Evolutionary conservation across 1,284 basidiomycete genomes (phyloP).

Genomic region (Neolentinus lepideus): DNA sequence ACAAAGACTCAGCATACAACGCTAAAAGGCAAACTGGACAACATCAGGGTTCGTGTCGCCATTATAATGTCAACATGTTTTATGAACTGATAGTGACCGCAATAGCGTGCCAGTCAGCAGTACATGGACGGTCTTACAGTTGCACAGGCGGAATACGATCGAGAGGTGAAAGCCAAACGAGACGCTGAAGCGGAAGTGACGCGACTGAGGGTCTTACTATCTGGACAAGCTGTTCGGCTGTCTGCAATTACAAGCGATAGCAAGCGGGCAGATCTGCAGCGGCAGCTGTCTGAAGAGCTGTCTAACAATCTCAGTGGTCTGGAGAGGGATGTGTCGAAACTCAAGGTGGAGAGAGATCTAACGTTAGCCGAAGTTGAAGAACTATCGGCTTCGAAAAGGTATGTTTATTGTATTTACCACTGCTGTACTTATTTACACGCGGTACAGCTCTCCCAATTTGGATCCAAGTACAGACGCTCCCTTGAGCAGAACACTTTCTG

Average conservation of each 20-base stretch:
- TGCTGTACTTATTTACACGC: slow-evolving; percentile 5
- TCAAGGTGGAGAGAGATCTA: slow-evolving; percentile 88
- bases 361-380: slow-evolving; percentile 92
- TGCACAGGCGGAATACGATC: slow-evolving; percentile 91
- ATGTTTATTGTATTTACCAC: slow-evolving; percentile 14
- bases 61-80: slow-evolving; percentile 2
- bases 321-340: slow-evolving; percentile 80
- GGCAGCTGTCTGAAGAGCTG: slow-evolving; percentile 76
- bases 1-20: slow-evolving; percentile 57
- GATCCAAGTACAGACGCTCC: slow-evolving; percentile 31
- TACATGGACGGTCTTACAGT: slow-evolving; percentile 89
- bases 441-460: slow-evolving; percentile 13
- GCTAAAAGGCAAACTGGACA: slow-evolving; percentile 76
- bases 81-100: neutral
- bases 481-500: slow-evolving; percentile 72
- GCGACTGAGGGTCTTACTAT: slow-evolving; percentile 76
- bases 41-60: slow-evolving; percentile 65
- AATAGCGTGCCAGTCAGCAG: slow-evolving; percentile 79
- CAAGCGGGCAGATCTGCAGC: slow-evolving; percentile 69
- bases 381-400: slow-evolving; percentile 71
- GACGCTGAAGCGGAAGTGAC: slow-evolving; percentile 92
- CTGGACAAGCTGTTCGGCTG: slow-evolving; percentile 84
- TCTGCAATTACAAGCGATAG: slow-evolving; percentile 78
- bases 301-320: slow-evolving; percentile 71
- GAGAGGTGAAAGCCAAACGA: slow-evolving; percentile 78